Evolutionary conservation across 306 rosid genomes (phyloP).

Genomic region (Nissolia schottii): DNA sequence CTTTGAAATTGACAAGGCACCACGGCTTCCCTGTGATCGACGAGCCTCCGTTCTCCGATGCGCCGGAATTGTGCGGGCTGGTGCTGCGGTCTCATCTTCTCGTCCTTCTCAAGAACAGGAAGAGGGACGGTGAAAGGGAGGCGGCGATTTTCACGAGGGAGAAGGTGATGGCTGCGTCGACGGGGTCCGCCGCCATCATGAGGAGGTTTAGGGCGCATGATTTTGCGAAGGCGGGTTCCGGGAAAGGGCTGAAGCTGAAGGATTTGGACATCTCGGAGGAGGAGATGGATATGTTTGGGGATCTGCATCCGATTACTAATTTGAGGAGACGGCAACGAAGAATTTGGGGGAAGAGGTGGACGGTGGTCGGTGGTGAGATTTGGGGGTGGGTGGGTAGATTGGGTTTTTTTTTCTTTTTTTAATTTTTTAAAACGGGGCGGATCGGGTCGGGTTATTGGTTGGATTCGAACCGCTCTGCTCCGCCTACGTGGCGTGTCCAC

Average conservation of each 20-base stretch:
- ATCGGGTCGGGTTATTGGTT: too few species aligned
- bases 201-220: conserved; percentile 45
- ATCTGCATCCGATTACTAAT: conserved; percentile 66
- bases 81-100: conserved; percentile 77
- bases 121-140: too few species aligned
- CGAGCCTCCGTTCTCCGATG: conserved; percentile 58
- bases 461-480: too few species aligned
- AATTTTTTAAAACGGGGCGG: too few species aligned
- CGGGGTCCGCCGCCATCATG: conserved; percentile 29
- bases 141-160: conserved; percentile 42
- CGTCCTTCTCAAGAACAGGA: conserved; percentile 59
- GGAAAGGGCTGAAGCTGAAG: conserved; percentile 57
- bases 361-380: too few species aligned
- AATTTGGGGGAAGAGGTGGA: too few species aligned
- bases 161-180: conserved; percentile 19
- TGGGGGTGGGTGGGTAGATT: too few species aligned
- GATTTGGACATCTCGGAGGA: conserved; percentile 50
- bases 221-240: conserved; percentile 75
- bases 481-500: too few species aligned
- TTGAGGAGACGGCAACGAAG: too few species aligned
- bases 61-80: conserved; percentile 63
- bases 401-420: too few species aligned
- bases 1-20: conserved; percentile 46
- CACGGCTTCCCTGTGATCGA: conserved; percentile 79
- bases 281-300: conserved; percentile 73